Base-by-base conservation (phyloP, 2,329 filamentous ascomycete genomes). In the Sporothrix humicola region DNA sequence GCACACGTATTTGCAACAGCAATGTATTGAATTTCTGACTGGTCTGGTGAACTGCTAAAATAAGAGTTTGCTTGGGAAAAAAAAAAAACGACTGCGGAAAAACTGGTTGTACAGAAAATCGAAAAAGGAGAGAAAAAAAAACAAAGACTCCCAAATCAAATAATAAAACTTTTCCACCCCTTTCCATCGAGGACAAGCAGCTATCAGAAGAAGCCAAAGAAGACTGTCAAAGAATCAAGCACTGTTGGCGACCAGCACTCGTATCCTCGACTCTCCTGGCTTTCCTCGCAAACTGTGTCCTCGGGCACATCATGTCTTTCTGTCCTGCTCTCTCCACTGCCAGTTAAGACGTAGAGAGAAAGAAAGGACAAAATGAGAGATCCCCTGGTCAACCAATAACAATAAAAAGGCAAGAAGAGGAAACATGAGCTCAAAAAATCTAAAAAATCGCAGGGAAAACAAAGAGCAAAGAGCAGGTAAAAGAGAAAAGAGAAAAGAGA, bases 21-120 rank as follows among this genome's bases (percentile, higher is more conserved):
- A 42, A 46, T 72, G 58, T 71, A 48, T 65, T 66, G 61, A 56
- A 12, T 72, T 20, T 56, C 48, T 72, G 59, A 31, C 70, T 72
- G 46, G 70, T 56, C 37, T 72, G 70, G 46, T 72, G 46, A 65
- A 42, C 58, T 72, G 58, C 70, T 17, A 23, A 46, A 42, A 44
- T 5, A 26, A 37, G 9, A 12, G 59, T 6, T 31, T 12, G 31
- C 15, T 5, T 12, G 5, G 48, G 23, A 13, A 15, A 17, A 69
- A 20, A 20, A 65, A 52, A 42, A 17, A 17, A 69, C 44, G 42
- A 56, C 12, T 23, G 26, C 20, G 13, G 31, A 37, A 63, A 50
- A 63, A 58, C 50, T 69, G 48, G 52, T 56, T 23, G 48, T 70
- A 74, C 56, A 72, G 42, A 65, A 50, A 15, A 59, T 6, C 1